These are phyloP conservation scores for Penicillium ochrochloron DNA, from an alignment of 495 filamentous ascomycete genomes.

Conservation along the genomic window DNA sequence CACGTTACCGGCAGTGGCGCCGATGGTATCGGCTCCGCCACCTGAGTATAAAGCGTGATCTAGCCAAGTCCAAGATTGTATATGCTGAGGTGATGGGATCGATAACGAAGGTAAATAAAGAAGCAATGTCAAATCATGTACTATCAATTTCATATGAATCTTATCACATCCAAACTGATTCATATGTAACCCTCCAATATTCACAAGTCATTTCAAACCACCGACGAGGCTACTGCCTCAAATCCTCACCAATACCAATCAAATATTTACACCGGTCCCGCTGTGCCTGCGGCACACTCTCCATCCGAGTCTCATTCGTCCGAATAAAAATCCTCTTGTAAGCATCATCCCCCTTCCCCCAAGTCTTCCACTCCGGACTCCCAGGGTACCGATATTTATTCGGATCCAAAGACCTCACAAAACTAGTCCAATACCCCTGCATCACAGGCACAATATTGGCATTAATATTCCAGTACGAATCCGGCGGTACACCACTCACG, in stretches of 20 bases:
- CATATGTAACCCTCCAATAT: not conserved
- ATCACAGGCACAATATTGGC: constrained; percentile 58
- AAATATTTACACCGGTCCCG: constrained; percentile 58
- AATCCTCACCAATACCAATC: constrained; percentile 51
- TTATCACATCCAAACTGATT: not conserved
- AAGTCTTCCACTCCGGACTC: constrained; percentile 55
- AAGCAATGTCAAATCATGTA: not conserved
- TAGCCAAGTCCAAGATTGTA: not conserved
- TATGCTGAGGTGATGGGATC: not conserved
- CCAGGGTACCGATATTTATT: constrained; percentile 53
- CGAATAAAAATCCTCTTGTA: constrained; percentile 56
- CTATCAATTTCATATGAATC: not conserved
- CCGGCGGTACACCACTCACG: constrained; percentile 46
- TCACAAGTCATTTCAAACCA: not conserved
- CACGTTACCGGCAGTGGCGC: not conserved
- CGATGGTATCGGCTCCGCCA: not conserved
- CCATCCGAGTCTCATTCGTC: constrained; percentile 63
- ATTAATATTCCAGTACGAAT: constrained; percentile 59
- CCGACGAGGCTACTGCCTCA: constrained; percentile 47
- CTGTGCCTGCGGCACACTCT: constrained; percentile 53
- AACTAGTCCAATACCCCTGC: constrained; percentile 72
- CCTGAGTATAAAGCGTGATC: constrained; percentile 8
- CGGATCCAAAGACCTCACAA: constrained; percentile 66
- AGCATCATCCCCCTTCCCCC: constrained; percentile 35
- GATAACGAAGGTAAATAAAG: not conserved